Evolutionary conservation across 164 flowering plant genomes (phyloP).

Genomic region (Magnolia kwangsiensis): DNA sequence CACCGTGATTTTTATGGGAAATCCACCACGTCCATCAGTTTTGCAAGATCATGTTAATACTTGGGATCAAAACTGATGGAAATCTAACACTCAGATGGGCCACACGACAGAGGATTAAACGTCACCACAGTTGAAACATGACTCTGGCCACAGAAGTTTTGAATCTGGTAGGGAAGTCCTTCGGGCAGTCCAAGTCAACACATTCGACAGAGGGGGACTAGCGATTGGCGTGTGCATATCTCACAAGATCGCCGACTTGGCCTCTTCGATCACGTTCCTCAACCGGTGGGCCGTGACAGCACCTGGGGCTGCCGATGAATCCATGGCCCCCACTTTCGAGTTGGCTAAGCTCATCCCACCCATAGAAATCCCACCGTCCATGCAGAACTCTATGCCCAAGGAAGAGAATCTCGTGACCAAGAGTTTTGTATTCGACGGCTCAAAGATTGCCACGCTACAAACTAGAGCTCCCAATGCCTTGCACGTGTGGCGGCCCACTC

Average conservation of each 20-base stretch:
- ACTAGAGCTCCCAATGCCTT: not conserved
- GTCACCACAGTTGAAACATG: no score
- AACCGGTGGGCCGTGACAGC: slow-evolving; percentile 35
- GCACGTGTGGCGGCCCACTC: no score
- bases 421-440: slow-evolving; percentile 21
- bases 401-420: slow-evolving; percentile 5
- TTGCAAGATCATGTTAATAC: no score
- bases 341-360: slow-evolving; percentile 22
- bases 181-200: slow-evolving; percentile 34
- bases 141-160: no score
- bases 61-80: no score
- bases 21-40: no score
- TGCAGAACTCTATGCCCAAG: not conserved
- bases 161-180: not conserved
- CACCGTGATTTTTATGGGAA: no score
- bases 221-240: slow-evolving; percentile 44
- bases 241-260: slow-evolving; percentile 41
- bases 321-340: slow-evolving; percentile 17
- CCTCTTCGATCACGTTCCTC: slow-evolving; percentile 25
- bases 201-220: slow-evolving; percentile 49
- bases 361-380: slow-evolving; percentile 5
- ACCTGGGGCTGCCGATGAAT: slow-evolving; percentile 6
- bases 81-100: no score
- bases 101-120: no score
- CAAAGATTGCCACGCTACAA: slow-evolving; percentile 12